Conservation (phyloP, 2,329 filamentous ascomycete species). For the Colletotrichum melonis region DNA sequence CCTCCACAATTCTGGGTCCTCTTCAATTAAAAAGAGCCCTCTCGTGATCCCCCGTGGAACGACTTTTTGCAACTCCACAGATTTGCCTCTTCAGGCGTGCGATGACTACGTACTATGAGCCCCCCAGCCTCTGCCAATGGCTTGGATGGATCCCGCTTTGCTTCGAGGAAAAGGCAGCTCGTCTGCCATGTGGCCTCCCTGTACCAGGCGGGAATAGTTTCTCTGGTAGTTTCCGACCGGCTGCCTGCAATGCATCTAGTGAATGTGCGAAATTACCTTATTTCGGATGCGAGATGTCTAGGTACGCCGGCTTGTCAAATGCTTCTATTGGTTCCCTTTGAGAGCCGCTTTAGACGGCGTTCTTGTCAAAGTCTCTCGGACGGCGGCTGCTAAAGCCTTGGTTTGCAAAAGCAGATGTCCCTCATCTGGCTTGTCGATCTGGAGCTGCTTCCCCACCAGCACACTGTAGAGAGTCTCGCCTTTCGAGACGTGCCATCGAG, state of each 20-base stretch:
- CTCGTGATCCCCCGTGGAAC: slow-evolving; percentile 34
- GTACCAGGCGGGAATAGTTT: slow-evolving; percentile 24
- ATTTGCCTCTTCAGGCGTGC: slow-evolving; percentile 31
- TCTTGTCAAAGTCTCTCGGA: background rate
- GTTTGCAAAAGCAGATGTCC: background rate
- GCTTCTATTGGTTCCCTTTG: background rate
- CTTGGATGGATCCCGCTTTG: slow-evolving; percentile 16
- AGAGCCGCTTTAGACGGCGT: background rate
- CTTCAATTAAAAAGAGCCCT: slow-evolving; percentile 23
- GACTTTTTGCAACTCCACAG: slow-evolving; percentile 30
- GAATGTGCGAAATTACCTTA: slow-evolving; percentile 31
- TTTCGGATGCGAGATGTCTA: slow-evolving; percentile 23
- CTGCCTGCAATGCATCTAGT: slow-evolving; percentile 23
- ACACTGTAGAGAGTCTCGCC: background rate
- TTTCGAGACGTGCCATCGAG: slow-evolving; percentile 8
- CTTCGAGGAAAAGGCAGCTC: slow-evolving; percentile 25
- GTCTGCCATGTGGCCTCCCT: slow-evolving; percentile 34
- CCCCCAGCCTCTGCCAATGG: slow-evolving; percentile 17
- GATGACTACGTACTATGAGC: background rate
- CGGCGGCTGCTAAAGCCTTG: background rate
- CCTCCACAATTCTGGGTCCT: slow-evolving; percentile 23
- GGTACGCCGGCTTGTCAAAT: background rate
- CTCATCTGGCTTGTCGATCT: background rate
- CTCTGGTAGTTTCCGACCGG: slow-evolving; percentile 14
- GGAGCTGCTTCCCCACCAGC: background rate